Percentiles rank a stretch among this genome's conserved stretches.
Evolutionary conservation across 148 eudicot genomes (phyloP).

Genomic region (Tetragonia tetragonoides): DNA sequence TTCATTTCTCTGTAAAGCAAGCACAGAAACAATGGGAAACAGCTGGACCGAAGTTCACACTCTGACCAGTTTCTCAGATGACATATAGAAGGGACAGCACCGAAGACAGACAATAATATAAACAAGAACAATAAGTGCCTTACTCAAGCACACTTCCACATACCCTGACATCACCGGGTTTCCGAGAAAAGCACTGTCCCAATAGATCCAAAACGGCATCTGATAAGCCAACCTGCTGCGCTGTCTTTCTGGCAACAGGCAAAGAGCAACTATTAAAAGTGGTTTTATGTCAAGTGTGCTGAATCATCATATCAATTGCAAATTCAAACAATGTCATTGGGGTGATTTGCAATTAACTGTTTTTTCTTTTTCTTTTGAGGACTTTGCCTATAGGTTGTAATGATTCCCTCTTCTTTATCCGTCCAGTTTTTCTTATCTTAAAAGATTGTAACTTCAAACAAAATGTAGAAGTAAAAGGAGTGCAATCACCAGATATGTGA

Average conservation of each 20-base stretch:
- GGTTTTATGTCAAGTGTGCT: neutral
- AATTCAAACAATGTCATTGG: too few relatives aligned
- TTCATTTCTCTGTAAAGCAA: conserved; percentile 85
- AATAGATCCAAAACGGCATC: conserved; percentile 67
- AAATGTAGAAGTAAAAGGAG: neutral
- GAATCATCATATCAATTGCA: neutral
- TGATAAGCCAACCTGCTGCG: conserved; percentile 68
- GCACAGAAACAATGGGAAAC: conserved; percentile 76
- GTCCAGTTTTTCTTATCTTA: too few relatives aligned
- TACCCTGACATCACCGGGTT: conserved; percentile 82
- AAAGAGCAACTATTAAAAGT: conserved; percentile 15
- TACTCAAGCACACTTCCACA: conserved; percentile 11
- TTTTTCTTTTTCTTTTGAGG: too few relatives aligned
- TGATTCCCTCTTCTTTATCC: too few relatives aligned
- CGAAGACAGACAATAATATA: conserved; percentile 3
- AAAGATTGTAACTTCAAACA: too few relatives aligned
- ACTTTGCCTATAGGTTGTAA: too few relatives aligned
- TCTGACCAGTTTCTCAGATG: conserved; percentile 47
- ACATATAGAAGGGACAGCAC: conserved; percentile 17
- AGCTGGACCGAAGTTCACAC: conserved; percentile 74
- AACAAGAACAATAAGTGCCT: neutral
- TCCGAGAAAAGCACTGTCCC: conserved; percentile 72
- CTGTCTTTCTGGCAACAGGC: conserved; percentile 56
- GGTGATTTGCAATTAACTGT: too few relatives aligned
- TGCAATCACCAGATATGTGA: neutral